A percentile compares a stretch with the other conserved stretches of the same genome.
These are phyloP conservation scores for Penicillium olsonii DNA, from an alignment of 2,329 filamentous ascomycete genomes.

Conservation along the genomic window DNA sequence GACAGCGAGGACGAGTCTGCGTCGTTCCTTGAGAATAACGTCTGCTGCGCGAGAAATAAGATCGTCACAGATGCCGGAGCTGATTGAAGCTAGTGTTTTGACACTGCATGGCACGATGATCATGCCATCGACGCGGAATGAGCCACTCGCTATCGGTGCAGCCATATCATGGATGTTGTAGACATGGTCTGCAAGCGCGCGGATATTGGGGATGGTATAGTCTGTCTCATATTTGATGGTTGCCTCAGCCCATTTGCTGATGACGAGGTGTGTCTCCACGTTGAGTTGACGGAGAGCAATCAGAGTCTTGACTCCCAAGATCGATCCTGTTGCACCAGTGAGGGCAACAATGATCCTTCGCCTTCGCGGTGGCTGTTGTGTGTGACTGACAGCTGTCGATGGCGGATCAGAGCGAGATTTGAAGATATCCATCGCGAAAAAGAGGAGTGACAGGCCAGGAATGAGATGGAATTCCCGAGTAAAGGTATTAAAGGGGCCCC, in stretches of 20 bases:
- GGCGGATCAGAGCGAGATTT: not conserved
- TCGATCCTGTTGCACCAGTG: slow-evolving; percentile 53
- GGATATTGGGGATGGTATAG: slow-evolving; percentile 39
- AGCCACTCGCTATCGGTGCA: slow-evolving; percentile 49
- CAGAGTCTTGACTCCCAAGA: slow-evolving; percentile 47
- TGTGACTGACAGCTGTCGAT: not conserved
- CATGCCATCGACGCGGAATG: slow-evolving; percentile 49
- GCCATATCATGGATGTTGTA: slow-evolving; percentile 49
- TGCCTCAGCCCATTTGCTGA: slow-evolving; percentile 52
- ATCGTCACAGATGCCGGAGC: slow-evolving; percentile 47
- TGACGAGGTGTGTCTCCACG: slow-evolving; percentile 52
- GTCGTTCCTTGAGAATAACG: slow-evolving; percentile 50
- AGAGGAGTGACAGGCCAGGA: not conserved
- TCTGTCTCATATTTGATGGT: slow-evolving; percentile 53
- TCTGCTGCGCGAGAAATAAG: slow-evolving; percentile 50
- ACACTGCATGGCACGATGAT: slow-evolving; percentile 52
- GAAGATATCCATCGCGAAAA: not conserved
- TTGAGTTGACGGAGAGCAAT: slow-evolving; percentile 43
- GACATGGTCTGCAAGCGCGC: slow-evolving; percentile 40
- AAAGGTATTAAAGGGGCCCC: not conserved
- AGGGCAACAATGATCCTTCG: slow-evolving; percentile 49
- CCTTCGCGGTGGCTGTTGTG: not conserved
- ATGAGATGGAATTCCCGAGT: not conserved
- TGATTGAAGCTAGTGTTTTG: slow-evolving; percentile 50
- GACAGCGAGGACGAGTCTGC: slow-evolving; percentile 43